Evolutionary conservation across 805 yeast species (phyloP).

Genomic region (Kazachstania martiniae): DNA sequence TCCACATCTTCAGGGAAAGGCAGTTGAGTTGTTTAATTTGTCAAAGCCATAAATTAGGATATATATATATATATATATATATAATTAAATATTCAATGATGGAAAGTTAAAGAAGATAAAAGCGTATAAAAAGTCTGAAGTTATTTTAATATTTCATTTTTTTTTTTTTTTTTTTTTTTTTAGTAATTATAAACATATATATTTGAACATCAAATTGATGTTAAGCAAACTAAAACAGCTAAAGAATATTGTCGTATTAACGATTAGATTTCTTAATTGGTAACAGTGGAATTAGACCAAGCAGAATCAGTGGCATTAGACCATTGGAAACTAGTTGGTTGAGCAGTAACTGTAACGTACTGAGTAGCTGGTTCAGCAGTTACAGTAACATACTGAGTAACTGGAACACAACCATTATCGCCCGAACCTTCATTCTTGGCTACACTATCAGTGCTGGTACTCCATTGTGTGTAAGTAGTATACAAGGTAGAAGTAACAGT

Average conservation of each 20-base stretch:
- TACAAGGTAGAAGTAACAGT: conserved; percentile 8
- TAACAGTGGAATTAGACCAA: conserved; percentile 2
- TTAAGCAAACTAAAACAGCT: no score
- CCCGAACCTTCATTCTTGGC: conserved; percentile 1
- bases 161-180: no score
- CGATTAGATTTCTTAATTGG: no score
- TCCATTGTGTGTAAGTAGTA: conserved; percentile 2
- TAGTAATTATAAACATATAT: no score
- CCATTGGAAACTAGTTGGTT: conserved; percentile 2
- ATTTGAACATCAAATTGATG: no score
- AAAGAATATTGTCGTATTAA: no score
- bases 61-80: not conserved
- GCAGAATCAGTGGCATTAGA: no score
- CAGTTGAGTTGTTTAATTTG: not conserved
- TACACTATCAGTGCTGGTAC: not conserved
- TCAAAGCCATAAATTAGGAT: not conserved
- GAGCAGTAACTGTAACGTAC: conserved; percentile 6
- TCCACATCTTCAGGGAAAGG: conserved; percentile 1
- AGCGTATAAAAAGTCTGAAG: no score
- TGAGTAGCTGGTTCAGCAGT: conserved; percentile 12
- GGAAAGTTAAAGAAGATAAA: not conserved
- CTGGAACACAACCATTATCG: conserved; percentile 10
- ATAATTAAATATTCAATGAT: not conserved
- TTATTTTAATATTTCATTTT: no score
- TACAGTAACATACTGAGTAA: conserved; percentile 13